These are phyloP conservation scores for Gliomastix tumulicola DNA, from an alignment of 2,329 filamentous ascomycete species.

Conservation along the genomic window DNA sequence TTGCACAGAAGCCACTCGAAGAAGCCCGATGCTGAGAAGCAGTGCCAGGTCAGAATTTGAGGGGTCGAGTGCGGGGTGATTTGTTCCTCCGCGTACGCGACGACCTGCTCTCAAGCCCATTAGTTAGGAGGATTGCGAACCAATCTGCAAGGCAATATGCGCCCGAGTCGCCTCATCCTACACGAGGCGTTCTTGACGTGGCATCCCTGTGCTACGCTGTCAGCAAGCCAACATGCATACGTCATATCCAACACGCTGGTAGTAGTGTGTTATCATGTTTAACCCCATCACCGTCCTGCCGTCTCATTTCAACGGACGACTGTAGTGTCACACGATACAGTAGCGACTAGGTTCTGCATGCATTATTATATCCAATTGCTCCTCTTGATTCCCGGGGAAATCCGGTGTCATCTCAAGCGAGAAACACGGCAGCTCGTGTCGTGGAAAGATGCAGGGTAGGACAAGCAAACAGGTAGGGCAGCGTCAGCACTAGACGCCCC, in stretches of 20 bases:
- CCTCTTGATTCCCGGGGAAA: too few species aligned
- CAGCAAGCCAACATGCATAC: background rate
- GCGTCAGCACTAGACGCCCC: too few species aligned
- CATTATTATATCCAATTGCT: background rate
- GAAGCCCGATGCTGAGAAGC: background rate
- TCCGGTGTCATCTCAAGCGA: too few species aligned
- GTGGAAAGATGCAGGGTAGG: too few species aligned
- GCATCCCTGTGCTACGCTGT: background rate
- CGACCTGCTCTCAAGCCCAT: background rate
- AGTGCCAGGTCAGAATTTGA: background rate
- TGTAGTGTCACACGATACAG: background rate
- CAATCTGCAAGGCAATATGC: background rate
- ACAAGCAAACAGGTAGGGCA: too few species aligned
- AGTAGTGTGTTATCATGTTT: background rate
- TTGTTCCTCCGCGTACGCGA: background rate
- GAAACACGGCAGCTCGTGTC: too few species aligned
- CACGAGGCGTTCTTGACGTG: background rate
- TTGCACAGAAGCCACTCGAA: too few species aligned
- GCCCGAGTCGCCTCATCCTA: too few species aligned
- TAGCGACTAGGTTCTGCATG: background rate
- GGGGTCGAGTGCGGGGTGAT: background rate
- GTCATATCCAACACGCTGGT: background rate
- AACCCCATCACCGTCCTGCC: background rate
- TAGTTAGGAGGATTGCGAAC: background rate
- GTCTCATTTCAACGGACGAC: background rate